phyloP scores from a whole-genome alignment of 768 basidiomycete genomes.

The Termitomyces sp. region DNA sequence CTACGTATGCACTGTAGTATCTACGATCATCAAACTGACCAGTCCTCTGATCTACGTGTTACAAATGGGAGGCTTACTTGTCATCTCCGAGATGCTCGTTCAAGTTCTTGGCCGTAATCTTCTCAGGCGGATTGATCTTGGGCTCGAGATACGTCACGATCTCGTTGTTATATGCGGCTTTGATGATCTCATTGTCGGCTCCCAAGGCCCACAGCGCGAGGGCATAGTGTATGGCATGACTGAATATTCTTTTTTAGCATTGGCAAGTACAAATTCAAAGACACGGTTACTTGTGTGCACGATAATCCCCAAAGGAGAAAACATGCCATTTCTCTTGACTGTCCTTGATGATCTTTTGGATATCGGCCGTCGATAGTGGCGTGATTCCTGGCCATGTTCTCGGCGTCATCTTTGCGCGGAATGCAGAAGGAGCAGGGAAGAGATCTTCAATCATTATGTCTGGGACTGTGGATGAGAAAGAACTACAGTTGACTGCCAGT shows the following conservation, averaged over 20 bases:
- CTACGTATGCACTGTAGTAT: conserved; percentile 47
- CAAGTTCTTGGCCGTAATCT: conserved; percentile 41
- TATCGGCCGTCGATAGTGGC: conserved; percentile 22
- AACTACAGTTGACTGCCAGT: not conserved
- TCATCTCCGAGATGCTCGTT: conserved; percentile 49
- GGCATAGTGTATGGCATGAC: conserved; percentile 21
- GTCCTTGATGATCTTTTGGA: conserved; percentile 34
- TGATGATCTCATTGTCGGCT: conserved; percentile 20
- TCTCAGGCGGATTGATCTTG: conserved; percentile 32
- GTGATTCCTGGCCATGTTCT: conserved; percentile 27
- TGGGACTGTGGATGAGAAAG: not conserved
- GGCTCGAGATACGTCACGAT: conserved; percentile 7
- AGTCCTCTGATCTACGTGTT: not conserved
- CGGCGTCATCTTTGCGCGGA: conserved; percentile 20
- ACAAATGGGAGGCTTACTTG: conserved; percentile 26
- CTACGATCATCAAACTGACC: conserved; percentile 20
- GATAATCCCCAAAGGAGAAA: conserved; percentile 34
- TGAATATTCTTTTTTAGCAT: not conserved
- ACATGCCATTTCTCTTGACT: conserved; percentile 43
- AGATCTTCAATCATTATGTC: conserved; percentile 10
- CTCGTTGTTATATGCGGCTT: conserved; percentile 27
- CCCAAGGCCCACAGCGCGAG: conserved; percentile 21
- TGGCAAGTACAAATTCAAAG: too few species aligned
- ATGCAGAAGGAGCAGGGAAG: conserved; percentile 24
- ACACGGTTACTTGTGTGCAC: conserved; percentile 32